Conservation (phyloP, 495 filamentous ascomycete species). For the Astrocystis sublimbata region DNA sequence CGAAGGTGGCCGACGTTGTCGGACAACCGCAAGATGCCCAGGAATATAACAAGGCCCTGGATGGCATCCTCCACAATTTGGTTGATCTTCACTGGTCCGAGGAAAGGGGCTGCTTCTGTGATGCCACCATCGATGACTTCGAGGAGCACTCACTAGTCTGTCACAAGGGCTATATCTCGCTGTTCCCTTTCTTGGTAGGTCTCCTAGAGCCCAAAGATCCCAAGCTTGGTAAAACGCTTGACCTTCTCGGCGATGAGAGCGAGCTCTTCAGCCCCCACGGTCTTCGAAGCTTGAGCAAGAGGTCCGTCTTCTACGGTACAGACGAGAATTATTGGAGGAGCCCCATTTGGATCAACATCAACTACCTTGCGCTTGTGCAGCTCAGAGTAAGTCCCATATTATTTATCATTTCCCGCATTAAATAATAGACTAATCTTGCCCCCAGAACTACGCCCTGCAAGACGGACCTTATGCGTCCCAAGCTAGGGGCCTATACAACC, state of each 20-base stretch:
- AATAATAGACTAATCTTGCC: conserved; percentile 18
- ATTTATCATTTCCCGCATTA: conserved; percentile 14
- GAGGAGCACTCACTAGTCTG: conserved; percentile 89
- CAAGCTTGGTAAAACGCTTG: conserved; percentile 69
- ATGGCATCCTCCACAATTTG: conserved; percentile 81
- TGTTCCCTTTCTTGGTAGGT: conserved; percentile 87
- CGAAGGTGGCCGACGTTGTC: conserved; percentile 72
- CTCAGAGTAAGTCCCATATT: conserved; percentile 68
- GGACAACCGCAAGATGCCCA: conserved; percentile 72
- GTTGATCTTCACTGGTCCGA: conserved; percentile 93
- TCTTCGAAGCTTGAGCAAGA: conserved; percentile 82
- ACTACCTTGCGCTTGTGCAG: conserved; percentile 81
- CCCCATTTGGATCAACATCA: conserved; percentile 97
- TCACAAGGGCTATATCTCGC: conserved; percentile 93
- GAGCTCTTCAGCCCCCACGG: conserved; percentile 87
- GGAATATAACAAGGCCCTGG: conserved; percentile 69
- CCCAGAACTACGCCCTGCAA: conserved; percentile 56
- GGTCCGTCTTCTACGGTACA: conserved; percentile 79
- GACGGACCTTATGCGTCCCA: conserved; percentile 67
- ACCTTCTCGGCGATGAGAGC: conserved; percentile 75
- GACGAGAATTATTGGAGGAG: conserved; percentile 97
- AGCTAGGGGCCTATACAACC: conserved; percentile 72
- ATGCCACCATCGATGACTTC: conserved; percentile 92
- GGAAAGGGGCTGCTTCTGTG: conserved; percentile 79
- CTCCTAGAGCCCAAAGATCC: conserved; percentile 72